Evolutionary conservation across 495 filamentous ascomycete species (phyloP).

Genomic region (Penicillium cinerascens): DNA sequence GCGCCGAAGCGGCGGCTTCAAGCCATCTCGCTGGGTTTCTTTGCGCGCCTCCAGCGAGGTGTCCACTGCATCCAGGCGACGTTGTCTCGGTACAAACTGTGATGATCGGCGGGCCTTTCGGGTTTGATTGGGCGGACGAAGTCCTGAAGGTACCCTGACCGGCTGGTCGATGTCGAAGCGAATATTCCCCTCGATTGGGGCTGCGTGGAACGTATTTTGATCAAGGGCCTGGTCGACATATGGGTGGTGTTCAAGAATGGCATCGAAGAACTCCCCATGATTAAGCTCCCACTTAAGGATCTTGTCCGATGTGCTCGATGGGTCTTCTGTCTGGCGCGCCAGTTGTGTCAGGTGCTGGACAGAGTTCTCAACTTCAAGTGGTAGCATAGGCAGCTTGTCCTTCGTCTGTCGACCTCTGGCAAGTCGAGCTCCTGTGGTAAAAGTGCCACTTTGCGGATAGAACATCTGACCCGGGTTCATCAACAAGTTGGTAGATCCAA

Average conservation of each 20-base stretch:
- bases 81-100: constrained; percentile 1
- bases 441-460: constrained; percentile 43
- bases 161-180: constrained; percentile 31
- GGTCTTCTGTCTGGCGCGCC: constrained; percentile 5
- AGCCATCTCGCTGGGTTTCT: background rate
- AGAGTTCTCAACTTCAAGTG: constrained; percentile 18
- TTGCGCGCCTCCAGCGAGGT: constrained; percentile 16
- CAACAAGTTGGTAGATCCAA: constrained; percentile 24
- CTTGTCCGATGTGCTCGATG: constrained; percentile 7
- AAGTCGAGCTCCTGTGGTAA: constrained; percentile 32
- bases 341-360: constrained; percentile 26
- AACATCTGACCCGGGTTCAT: constrained; percentile 47
- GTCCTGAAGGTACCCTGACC: background rate
- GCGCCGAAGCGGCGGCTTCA: constrained; percentile 13
- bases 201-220: constrained; percentile 25
- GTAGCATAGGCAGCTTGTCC: background rate
- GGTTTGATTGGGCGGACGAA: background rate
- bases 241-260: constrained; percentile 12
- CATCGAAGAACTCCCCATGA: constrained; percentile 30
- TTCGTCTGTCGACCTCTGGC: background rate
- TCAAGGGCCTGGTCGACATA: constrained; percentile 38
- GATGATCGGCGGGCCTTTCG: background rate
- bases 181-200: constrained; percentile 31
- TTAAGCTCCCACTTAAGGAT: constrained; percentile 39
- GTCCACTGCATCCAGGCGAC: constrained; percentile 30